phyloP scores from a whole-genome alignment of 2,329 filamentous ascomycete genomes.

The Neophaeococcomyces aloes region DNA sequence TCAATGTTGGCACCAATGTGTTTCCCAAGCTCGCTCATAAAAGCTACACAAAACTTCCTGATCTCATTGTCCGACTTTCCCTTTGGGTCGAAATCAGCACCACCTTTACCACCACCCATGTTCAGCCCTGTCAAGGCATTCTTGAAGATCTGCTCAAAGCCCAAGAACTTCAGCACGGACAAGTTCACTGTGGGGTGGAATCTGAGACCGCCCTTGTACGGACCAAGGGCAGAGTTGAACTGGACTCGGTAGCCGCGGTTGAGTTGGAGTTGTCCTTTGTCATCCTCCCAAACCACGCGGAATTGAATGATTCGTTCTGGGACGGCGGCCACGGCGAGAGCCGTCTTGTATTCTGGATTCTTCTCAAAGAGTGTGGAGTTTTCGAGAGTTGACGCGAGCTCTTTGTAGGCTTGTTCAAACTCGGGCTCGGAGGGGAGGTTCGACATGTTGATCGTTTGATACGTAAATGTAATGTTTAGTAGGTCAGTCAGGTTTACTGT shows the following conservation, averaged over 20 bases:
- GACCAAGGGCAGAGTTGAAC: slow-evolving; percentile 95
- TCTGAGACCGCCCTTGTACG: slow-evolving; percentile 94
- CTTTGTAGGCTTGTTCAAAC: slow-evolving; percentile 97
- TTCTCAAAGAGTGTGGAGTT: slow-evolving; percentile 86
- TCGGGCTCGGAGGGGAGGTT: slow-evolving; percentile 83
- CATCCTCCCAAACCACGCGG: slow-evolving; percentile 93
- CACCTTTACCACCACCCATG: slow-evolving; percentile 97
- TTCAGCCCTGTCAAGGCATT: slow-evolving; percentile 91
- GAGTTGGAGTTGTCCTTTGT: slow-evolving; percentile 77
- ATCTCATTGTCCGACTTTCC: slow-evolving; percentile 97
- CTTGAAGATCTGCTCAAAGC: slow-evolving; percentile 99
- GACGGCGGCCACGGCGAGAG: slow-evolving; percentile 75
- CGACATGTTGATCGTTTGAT: slow-evolving; percentile 50
- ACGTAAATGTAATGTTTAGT: not conserved
- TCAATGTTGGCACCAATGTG: slow-evolving; percentile 96
- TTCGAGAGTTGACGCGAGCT: slow-evolving; percentile 91
- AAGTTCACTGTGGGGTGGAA: slow-evolving; percentile 73
- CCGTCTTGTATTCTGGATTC: slow-evolving; percentile 88
- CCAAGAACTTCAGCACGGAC: slow-evolving; percentile 82
- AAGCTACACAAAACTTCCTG: slow-evolving; percentile 87
- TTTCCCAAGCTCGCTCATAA: slow-evolving; percentile 91
- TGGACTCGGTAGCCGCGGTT: slow-evolving; percentile 95
- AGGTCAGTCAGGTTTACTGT: not conserved
- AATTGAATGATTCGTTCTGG: slow-evolving; percentile 96
- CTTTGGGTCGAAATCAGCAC: slow-evolving; percentile 97